Evolutionary conservation across 257 asterid species (phyloP).

Genomic region (Anisodus tanguticus): DNA sequence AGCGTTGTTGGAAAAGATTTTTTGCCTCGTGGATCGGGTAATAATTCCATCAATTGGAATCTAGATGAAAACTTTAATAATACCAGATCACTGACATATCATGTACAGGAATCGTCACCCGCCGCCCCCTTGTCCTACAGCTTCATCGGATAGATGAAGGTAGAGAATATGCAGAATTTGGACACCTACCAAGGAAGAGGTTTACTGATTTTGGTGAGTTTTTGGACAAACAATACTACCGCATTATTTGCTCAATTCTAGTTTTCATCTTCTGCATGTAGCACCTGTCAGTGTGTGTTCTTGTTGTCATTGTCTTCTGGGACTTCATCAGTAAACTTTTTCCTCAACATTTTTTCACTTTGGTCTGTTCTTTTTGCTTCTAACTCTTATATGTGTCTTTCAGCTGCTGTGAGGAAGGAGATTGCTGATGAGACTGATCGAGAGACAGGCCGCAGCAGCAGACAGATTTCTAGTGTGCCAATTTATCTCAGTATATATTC

Average conservation of each 20-base stretch:
- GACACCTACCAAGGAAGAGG: constrained; percentile 75
- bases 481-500: constrained; percentile 76
- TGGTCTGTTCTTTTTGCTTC: background rate
- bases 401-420: constrained; percentile 76
- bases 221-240: background rate
- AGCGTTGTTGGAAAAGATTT: constrained; percentile 82
- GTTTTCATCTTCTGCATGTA: constrained; percentile 15
- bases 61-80: background rate
- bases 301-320: background rate
- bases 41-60: constrained; percentile 25
- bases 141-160: constrained; percentile 78
- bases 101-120: constrained; percentile 71
- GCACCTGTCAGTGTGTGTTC: background rate
- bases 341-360: background rate
- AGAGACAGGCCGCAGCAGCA: constrained; percentile 66
- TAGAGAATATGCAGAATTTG: constrained; percentile 83
- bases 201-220: constrained; percentile 74
- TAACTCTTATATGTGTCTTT: constrained; percentile 29
- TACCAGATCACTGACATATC: constrained; percentile 2
- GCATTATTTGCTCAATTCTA: constrained; percentile 9
- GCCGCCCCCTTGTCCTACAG: constrained; percentile 83
- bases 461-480: constrained; percentile 69
- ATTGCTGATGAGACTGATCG: constrained; percentile 80
- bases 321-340: background rate
- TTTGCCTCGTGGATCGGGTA: constrained; percentile 86